Evolutionary conservation across 306 rosid genomes (phyloP).

Genomic region (Castanea sativa): DNA sequence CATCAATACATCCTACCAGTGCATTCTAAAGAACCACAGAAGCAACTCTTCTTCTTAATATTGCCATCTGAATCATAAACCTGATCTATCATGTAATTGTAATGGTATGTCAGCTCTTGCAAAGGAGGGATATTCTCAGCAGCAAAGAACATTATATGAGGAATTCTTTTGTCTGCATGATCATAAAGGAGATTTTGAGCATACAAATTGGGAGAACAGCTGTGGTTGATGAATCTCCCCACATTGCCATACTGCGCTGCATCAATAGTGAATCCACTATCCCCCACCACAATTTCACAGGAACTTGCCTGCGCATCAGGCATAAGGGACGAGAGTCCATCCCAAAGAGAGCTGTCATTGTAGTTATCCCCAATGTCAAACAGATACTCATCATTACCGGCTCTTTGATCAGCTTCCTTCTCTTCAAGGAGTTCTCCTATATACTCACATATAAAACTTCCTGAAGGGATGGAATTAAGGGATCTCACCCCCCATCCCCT

Average conservation of each 20-base stretch:
- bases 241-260: constrained; percentile 75
- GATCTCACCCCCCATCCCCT: constrained; percentile 99
- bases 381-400: constrained; percentile 84
- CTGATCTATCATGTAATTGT: constrained; percentile 70
- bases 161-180: constrained; percentile 80
- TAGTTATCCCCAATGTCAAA: constrained; percentile 80
- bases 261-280: constrained; percentile 76
- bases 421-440: constrained; percentile 90
- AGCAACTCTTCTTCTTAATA: constrained; percentile 72
- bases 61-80: constrained; percentile 76
- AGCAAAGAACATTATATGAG: constrained; percentile 93
- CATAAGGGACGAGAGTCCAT: constrained; percentile 60
- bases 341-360: constrained; percentile 58
- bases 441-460: constrained; percentile 89
- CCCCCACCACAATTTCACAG: constrained; percentile 47
- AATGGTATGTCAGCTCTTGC: constrained; percentile 81
- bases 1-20: constrained; percentile 83
- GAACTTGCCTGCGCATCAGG: constrained; percentile 53
- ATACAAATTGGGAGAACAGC: constrained; percentile 94
- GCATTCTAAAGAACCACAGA: constrained; percentile 80
- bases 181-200: constrained; percentile 88
- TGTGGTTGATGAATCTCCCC: constrained; percentile 89
- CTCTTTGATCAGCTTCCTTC: constrained; percentile 80
- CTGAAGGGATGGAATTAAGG: constrained; percentile 82
- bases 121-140: constrained; percentile 92